These are phyloP conservation scores for Saccharomycopsis babjevae DNA, from an alignment of 805 yeast genomes.

Conservation along the genomic window DNA sequence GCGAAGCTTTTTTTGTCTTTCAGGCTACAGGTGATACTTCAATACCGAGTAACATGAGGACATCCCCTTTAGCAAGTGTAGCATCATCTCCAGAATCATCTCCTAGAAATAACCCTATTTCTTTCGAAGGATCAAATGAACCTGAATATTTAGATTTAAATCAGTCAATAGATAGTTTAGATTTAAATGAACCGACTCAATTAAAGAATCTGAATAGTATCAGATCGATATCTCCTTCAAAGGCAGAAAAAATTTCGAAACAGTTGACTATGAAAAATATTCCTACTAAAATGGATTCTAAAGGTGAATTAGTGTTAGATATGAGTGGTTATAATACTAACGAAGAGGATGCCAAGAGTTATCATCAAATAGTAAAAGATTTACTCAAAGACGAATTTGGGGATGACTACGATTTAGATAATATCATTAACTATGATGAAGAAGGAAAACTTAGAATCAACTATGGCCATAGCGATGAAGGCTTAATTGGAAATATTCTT, in stretches of 20 bases:
- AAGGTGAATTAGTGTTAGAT: slow-evolving; percentile 84
- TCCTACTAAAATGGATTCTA: slow-evolving; percentile 77
- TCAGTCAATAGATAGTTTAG: background rate
- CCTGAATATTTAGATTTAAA: slow-evolving; percentile 24
- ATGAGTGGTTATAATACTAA: slow-evolving; percentile 94
- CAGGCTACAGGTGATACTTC: slow-evolving; percentile 54
- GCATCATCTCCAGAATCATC: slow-evolving; percentile 25
- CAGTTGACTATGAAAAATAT: slow-evolving; percentile 63
- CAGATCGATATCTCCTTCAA: slow-evolving; percentile 19
- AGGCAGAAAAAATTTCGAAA: slow-evolving; percentile 53
- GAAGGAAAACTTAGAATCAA: slow-evolving; percentile 58
- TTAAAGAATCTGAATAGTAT: slow-evolving; percentile 16
- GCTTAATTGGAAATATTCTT: slow-evolving; percentile 13
- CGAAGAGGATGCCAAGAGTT: slow-evolving; percentile 60
- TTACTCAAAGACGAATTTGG: slow-evolving; percentile 71
- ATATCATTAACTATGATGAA: slow-evolving; percentile 44
- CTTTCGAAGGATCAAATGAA: slow-evolving; percentile 19
- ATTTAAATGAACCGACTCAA: background rate
- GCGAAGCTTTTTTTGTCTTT: slow-evolving; percentile 95
- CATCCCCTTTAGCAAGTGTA: slow-evolving; percentile 77
- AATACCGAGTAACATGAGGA: slow-evolving; percentile 68
- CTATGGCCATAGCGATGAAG: slow-evolving; percentile 18
- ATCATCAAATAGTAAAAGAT: slow-evolving; percentile 67
- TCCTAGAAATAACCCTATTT: slow-evolving; percentile 14
- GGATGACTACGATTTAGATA: slow-evolving; percentile 34